Conservation (phyloP, 148 eudicot species). For the Polygonum aviculare region DNA sequence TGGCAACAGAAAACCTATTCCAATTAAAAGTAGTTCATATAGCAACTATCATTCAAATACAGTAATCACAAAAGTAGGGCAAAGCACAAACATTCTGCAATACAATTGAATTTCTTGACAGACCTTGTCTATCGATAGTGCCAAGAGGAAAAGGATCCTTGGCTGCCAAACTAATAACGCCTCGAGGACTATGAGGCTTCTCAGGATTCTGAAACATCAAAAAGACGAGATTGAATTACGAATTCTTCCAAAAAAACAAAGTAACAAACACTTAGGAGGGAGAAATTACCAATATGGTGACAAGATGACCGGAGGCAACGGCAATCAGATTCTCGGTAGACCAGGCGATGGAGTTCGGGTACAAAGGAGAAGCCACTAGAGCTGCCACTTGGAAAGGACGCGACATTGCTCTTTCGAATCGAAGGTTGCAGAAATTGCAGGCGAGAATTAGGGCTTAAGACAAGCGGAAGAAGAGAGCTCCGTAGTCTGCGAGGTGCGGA, state of each 20-base stretch:
- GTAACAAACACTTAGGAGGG: not conserved
- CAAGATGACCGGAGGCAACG: constrained; percentile 57
- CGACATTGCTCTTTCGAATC: constrained; percentile 23
- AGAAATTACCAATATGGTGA: constrained; percentile 60
- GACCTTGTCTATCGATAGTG: constrained; percentile 58
- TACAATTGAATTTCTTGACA: not conserved
- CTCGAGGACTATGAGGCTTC: constrained; percentile 55
- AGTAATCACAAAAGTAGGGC: not conserved
- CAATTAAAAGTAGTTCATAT: not conserved
- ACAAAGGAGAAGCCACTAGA: constrained; percentile 49
- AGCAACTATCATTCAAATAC: not conserved
- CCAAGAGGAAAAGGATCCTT: constrained; percentile 58
- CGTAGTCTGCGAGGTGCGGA: too few relatives aligned
- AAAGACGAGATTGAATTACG: not conserved
- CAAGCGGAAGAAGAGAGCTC: too few relatives aligned
- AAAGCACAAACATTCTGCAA: not conserved
- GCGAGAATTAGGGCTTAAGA: too few relatives aligned
- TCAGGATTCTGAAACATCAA: constrained; percentile 49
- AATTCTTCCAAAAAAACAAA: not conserved
- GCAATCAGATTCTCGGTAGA: constrained; percentile 80
- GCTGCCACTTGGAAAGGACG: constrained; percentile 56
- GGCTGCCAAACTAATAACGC: constrained; percentile 44
- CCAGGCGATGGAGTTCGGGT: constrained; percentile 74
- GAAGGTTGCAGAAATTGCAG: too few relatives aligned
- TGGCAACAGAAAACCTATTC: not conserved